Evolutionary conservation across 1,139 yeast genomes (phyloP).

Genomic region (Hyphopichia burtonii): DNA sequence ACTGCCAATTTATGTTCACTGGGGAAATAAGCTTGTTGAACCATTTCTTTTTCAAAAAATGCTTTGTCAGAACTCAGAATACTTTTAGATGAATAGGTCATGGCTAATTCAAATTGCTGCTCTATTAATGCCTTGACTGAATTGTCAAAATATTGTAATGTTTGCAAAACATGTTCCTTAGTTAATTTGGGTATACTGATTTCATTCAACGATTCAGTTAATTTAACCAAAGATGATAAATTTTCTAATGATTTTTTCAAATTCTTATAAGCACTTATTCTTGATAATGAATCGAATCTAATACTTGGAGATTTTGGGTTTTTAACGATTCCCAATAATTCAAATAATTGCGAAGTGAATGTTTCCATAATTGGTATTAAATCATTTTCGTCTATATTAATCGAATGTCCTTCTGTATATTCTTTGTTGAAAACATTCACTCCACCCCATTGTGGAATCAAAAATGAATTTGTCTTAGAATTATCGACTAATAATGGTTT

Average conservation of each 20-base stretch:
- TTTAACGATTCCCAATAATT: conserved; percentile 66
- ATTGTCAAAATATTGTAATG: conserved; percentile 33
- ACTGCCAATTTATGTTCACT: conserved; percentile 94
- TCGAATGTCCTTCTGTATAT: conserved; percentile 19
- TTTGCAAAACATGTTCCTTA: conserved; percentile 40
- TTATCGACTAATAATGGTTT: conserved; percentile 46
- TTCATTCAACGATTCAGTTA: conserved; percentile 66
- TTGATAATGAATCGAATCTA: conserved; percentile 64
- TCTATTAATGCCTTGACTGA: conserved; percentile 30
- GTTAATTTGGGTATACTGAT: conserved; percentile 82
- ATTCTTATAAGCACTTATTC: conserved; percentile 58
- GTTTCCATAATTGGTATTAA: conserved; percentile 61
- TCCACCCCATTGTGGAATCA: conserved; percentile 93
- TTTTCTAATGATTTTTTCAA: conserved; percentile 52
- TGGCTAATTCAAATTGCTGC: conserved; percentile 44
- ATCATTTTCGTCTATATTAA: conserved; percentile 39
- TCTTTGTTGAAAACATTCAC: conserved; percentile 51
- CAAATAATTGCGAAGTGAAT: conserved; percentile 73
- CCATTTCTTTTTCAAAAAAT: conserved; percentile 91
- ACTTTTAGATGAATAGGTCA: conserved; percentile 55
- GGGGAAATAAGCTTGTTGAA: conserved; percentile 91
- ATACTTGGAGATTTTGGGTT: conserved; percentile 54
- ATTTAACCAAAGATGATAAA: conserved; percentile 65
- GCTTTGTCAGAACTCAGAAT: conserved; percentile 65
- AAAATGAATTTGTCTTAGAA: conserved; percentile 62